Evolutionary conservation across 805 yeast genomes (phyloP).

Genomic region (Vanderwaltozyma yarrowii): DNA sequence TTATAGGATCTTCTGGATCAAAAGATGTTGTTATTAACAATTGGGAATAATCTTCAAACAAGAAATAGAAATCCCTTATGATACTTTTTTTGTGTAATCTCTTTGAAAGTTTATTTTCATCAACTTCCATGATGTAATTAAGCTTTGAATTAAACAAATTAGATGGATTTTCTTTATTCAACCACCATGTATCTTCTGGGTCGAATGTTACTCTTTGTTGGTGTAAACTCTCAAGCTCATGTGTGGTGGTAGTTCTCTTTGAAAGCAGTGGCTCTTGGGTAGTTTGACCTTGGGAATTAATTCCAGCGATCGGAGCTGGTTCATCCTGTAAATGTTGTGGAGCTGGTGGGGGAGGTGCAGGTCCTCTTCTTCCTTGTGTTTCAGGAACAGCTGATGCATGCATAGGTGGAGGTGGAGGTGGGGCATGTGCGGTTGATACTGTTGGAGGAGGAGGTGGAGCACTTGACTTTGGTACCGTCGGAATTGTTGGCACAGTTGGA

Average conservation of each 20-base stretch:
- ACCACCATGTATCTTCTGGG: conserved; percentile 3
- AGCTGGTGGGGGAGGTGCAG: conserved; percentile 5
- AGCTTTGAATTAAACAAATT: background rate
- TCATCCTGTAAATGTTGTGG: no score
- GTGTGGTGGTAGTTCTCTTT: background rate
- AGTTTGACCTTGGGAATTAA: no score
- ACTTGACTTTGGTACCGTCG: conserved; percentile 9
- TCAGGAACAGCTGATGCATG: background rate
- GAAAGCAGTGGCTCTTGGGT: no score
- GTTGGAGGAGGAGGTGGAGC: conserved; percentile 5
- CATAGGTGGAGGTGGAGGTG: conserved; percentile 1
- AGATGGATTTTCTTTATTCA: background rate
- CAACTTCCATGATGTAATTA: conserved; percentile 39
- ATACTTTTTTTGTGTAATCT: conserved; percentile 42
- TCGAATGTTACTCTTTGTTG: conserved; percentile 1
- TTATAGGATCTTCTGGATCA: conserved; percentile 43
- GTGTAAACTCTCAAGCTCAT: background rate
- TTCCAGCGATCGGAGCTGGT: no score
- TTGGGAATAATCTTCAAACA: conserved; percentile 66
- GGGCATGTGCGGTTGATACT: conserved; percentile 5
- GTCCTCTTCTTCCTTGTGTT: background rate
- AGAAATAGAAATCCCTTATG: conserved; percentile 56
- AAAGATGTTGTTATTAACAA: conserved; percentile 48
- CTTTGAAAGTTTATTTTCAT: conserved; percentile 42
- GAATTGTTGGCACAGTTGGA: background rate